These are phyloP conservation scores for Bryum argenteum DNA, from an alignment of 225 moss, liverwort and hornwort species.

Conservation along the genomic window DNA sequence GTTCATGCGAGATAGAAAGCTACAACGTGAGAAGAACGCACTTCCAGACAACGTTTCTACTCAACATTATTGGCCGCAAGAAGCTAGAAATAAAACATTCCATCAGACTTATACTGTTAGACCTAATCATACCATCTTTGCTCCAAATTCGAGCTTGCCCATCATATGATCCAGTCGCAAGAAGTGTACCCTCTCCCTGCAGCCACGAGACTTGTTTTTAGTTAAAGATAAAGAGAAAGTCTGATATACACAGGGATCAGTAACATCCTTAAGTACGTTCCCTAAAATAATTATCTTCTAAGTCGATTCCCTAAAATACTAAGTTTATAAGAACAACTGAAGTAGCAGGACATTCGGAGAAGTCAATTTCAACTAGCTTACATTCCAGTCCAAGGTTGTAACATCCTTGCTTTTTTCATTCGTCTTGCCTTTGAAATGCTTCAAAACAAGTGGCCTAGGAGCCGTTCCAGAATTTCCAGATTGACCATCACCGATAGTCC, in stretches of 20 bases:
- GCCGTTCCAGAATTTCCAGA: slow-evolving; percentile 72
- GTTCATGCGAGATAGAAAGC: neutral
- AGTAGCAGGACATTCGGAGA: slow-evolving; percentile 2
- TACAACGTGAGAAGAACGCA: neutral
- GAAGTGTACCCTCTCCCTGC: slow-evolving; percentile 90
- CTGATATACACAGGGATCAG: slow-evolving; percentile 8
- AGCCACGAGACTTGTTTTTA: slow-evolving; percentile 2
- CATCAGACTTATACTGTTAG: neutral
- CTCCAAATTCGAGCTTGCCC: slow-evolving; percentile 99
- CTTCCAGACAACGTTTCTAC: slow-evolving; percentile 2
- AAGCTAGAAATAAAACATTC: neutral
- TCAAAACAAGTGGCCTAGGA: slow-evolving; percentile 89
- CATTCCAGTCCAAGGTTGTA: slow-evolving; percentile 99
- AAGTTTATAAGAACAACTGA: neutral
- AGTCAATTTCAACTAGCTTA: slow-evolving; percentile 42
- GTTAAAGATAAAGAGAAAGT: neutral
- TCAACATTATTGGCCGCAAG: neutral
- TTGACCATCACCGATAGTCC: slow-evolving; percentile 85
- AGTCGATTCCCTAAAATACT: neutral
- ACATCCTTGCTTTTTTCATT: slow-evolving; percentile 99
- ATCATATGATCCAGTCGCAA: slow-evolving; percentile 99
- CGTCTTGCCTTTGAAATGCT: slow-evolving; percentile 98
- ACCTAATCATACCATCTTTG: slow-evolving; percentile 76
- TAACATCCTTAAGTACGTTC: neutral
- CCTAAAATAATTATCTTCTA: neutral